phyloP scores from a whole-genome alignment of 2,329 filamentous ascomycete genomes.

The Cladophialophora bantiana region DNA sequence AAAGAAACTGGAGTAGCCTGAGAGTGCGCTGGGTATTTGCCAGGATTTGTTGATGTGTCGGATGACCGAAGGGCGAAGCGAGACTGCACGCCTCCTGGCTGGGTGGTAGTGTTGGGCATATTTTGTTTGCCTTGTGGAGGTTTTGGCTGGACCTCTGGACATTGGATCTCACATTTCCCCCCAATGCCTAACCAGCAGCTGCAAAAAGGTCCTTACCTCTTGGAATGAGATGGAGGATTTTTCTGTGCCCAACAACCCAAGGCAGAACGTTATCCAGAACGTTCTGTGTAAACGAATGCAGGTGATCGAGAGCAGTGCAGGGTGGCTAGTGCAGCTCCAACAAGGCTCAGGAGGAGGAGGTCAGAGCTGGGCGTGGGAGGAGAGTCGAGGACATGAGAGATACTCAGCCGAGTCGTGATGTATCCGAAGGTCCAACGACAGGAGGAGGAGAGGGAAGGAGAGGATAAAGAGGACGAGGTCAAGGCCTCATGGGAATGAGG shows the following conservation, averaged over 20 bases:
- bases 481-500: conserved; percentile 32
- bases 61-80: neutral
- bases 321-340: conserved; percentile 18
- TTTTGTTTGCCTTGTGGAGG: neutral
- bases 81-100: neutral
- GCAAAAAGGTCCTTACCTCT: conserved; percentile 17
- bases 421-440: conserved; percentile 38
- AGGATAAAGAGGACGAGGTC: conserved; percentile 36
- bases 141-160: neutral
- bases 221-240: conserved; percentile 9
- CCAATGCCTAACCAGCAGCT: conserved; percentile 4
- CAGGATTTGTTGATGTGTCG: neutral
- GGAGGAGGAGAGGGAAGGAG: conserved; percentile 29
- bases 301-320: conserved; percentile 20
- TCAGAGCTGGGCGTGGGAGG: conserved; percentile 30
- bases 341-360: conserved; percentile 33
- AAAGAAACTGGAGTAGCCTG: neutral
- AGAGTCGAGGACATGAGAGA: conserved; percentile 39
- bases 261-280: conserved; percentile 40
- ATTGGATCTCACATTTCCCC: conserved; percentile 2
- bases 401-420: conserved; percentile 35
- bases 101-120: neutral
- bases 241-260: conserved; percentile 22
- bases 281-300: conserved; percentile 36
- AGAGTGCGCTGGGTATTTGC: neutral